Conservation (phyloP, 2,329 filamentous ascomycete genomes). For the Xylariaceae sp. region DNA sequence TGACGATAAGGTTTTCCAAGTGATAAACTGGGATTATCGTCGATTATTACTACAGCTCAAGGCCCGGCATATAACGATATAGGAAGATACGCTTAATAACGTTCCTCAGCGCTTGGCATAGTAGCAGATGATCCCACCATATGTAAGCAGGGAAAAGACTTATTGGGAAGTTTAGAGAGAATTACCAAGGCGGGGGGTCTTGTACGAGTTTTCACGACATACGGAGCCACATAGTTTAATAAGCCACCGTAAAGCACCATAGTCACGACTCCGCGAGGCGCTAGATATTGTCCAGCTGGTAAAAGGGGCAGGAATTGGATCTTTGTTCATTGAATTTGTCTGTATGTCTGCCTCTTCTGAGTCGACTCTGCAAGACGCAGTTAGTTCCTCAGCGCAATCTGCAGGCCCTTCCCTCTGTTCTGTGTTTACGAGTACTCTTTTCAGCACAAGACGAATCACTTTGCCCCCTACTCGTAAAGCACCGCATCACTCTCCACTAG, state of each 20-base stretch:
- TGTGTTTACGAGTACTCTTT: neutral
- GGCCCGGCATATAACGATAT: too few species aligned
- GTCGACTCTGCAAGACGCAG: neutral
- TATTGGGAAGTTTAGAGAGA: too few species aligned
- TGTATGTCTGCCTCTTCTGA: neutral
- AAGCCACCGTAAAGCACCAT: neutral
- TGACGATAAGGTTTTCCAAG: too few species aligned
- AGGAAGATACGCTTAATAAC: too few species aligned
- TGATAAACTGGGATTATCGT: too few species aligned
- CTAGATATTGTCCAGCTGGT: neutral
- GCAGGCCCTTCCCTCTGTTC: neutral
- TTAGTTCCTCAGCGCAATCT: neutral
- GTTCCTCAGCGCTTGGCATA: too few species aligned
- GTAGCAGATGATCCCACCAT: too few species aligned
- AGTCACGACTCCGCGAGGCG: neutral
- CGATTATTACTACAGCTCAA: too few species aligned
- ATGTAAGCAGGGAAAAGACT: too few species aligned
- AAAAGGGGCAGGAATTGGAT: neutral
- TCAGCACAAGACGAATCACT: neutral
- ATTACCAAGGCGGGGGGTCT: too few species aligned
- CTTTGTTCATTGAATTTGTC: neutral
- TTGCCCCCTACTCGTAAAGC: neutral
- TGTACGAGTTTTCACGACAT: too few species aligned
- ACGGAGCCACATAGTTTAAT: too few species aligned
- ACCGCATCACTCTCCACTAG: neutral